Percentiles rank a stretch among this genome's conserved stretches.
Conservation (phyloP, 768 basidiomycete species). For the Pleurotus giganteus region DNA sequence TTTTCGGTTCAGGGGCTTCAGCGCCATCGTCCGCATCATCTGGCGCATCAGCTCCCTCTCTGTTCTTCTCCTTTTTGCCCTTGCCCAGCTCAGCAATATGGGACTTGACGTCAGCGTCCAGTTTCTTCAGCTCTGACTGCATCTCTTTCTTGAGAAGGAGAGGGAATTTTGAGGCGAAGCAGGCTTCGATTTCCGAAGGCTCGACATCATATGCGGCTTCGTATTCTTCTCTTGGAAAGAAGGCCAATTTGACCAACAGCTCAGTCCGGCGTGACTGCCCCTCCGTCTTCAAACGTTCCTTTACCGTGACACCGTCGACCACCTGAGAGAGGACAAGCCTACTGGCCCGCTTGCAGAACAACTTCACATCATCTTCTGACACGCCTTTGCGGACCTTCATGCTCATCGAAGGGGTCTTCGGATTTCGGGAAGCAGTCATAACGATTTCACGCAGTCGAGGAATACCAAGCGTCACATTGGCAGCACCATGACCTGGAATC, state of each 20-base stretch:
- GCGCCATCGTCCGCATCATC: conserved; percentile 57
- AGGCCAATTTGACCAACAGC: conserved; percentile 77
- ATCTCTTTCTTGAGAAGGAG: conserved; percentile 84
- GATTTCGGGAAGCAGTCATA: conserved; percentile 95
- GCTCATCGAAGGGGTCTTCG: conserved; percentile 96
- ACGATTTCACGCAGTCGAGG: conserved; percentile 98
- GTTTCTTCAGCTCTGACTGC: conserved; percentile 77
- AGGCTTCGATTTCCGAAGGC: conserved; percentile 66
- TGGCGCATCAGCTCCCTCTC: conserved; percentile 46
- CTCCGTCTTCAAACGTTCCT: conserved; percentile 68
- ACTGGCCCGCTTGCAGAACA: conserved; percentile 88
- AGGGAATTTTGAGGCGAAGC: conserved; percentile 76
- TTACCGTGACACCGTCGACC: conserved; percentile 78
- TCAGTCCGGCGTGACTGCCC: conserved; percentile 70
- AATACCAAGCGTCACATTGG: conserved; percentile 98
- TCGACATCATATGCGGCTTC: conserved; percentile 76
- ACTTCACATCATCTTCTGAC: conserved; percentile 52
- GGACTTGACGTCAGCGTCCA: conserved; percentile 73
- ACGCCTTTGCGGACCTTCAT: conserved; percentile 64
- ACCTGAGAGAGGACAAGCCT: conserved; percentile 86
- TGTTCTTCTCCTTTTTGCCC: conserved; percentile 55
- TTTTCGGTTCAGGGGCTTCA: conserved; percentile 30
- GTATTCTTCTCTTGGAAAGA: conserved; percentile 89
- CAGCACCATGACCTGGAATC: conserved; percentile 98
- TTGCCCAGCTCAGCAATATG: conserved; percentile 84